Evolutionary conservation across 2,329 filamentous ascomycete species (phyloP).

Genomic region (Diaporthe citri): DNA sequence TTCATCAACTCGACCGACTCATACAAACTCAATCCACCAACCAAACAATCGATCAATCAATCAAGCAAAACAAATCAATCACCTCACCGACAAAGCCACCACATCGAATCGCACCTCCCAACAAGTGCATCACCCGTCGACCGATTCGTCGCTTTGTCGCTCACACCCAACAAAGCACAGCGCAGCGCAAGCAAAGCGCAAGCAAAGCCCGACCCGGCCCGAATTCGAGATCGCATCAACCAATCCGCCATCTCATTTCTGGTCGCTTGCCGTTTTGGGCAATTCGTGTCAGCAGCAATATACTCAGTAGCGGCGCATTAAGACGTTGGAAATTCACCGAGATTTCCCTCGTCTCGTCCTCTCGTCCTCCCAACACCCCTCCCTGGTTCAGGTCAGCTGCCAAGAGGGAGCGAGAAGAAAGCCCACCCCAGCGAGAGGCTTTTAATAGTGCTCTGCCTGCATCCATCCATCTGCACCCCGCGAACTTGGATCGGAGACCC

Average conservation of each 20-base stretch:
- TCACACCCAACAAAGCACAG: conserved; percentile 9
- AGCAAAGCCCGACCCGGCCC: conserved; percentile 33
- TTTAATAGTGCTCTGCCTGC: conserved; percentile 25
- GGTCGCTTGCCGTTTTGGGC: conserved; percentile 9
- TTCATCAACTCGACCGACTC: neutral
- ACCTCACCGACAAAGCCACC: conserved; percentile 15
- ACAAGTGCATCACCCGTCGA: conserved; percentile 20
- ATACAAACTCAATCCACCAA: neutral
- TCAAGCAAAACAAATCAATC: neutral
- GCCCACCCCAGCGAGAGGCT: conserved; percentile 18
- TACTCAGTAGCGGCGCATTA: conserved; percentile 23
- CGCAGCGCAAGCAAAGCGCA: conserved; percentile 19
- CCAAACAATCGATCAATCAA: neutral
- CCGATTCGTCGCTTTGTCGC: conserved; percentile 3
- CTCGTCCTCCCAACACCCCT: neutral
- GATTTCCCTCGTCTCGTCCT: conserved; percentile 27
- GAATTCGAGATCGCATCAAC: conserved; percentile 22
- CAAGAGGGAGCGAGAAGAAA: neutral
- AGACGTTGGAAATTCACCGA: conserved; percentile 20
- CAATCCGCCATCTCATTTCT: conserved; percentile 29
- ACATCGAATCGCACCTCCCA: neutral
- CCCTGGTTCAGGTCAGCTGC: conserved; percentile 20
- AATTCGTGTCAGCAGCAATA: conserved; percentile 26
- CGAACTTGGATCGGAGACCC: conserved; percentile 27
- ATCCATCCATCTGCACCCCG: conserved; percentile 33